These are phyloP conservation scores for Dicorynia guianensis DNA, from an alignment of 306 rosid species.

Conservation along the genomic window DNA sequence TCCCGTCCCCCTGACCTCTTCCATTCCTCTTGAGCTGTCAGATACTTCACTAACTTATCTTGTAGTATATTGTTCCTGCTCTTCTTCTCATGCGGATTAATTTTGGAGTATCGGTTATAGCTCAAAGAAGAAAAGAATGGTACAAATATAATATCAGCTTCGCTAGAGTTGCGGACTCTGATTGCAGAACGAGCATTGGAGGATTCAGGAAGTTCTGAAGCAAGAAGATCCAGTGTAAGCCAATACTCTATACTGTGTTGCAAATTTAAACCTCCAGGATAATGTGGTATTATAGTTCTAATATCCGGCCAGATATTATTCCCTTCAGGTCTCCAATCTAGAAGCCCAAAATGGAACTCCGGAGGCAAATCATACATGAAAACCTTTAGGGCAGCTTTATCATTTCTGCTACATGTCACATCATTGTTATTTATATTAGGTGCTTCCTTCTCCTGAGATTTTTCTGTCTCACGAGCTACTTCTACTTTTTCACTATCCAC, in stretches of 20 bases:
- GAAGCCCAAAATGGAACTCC: conserved; percentile 74
- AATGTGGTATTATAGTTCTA: conserved; percentile 47
- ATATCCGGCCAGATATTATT: conserved; percentile 73
- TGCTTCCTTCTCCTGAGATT: conserved; percentile 4
- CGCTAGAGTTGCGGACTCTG: conserved; percentile 70
- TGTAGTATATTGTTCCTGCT: conserved; percentile 65
- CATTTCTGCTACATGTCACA: conserved; percentile 34
- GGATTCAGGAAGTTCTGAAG: conserved; percentile 58
- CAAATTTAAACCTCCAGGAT: conserved; percentile 80
- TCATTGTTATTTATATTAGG: not conserved
- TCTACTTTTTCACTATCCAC: conserved; percentile 41
- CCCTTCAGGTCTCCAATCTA: conserved; percentile 62
- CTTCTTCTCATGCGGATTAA: conserved; percentile 46
- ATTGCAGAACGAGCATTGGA: conserved; percentile 46
- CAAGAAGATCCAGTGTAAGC: conserved; percentile 82
- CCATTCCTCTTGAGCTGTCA: conserved; percentile 73
- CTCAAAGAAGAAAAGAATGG: conserved; percentile 84
- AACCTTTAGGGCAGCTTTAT: conserved; percentile 50
- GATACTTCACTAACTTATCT: conserved; percentile 59
- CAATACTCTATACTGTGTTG: conserved; percentile 91
- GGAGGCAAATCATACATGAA: conserved; percentile 81
- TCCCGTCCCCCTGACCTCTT: conserved; percentile 75
- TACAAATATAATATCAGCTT: conserved; percentile 75
- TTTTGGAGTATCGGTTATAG: conserved; percentile 62
- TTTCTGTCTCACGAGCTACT: conserved; percentile 5